Conservation (phyloP, 2,329 filamentous ascomycete species). For the Fusarium caatingaense region DNA sequence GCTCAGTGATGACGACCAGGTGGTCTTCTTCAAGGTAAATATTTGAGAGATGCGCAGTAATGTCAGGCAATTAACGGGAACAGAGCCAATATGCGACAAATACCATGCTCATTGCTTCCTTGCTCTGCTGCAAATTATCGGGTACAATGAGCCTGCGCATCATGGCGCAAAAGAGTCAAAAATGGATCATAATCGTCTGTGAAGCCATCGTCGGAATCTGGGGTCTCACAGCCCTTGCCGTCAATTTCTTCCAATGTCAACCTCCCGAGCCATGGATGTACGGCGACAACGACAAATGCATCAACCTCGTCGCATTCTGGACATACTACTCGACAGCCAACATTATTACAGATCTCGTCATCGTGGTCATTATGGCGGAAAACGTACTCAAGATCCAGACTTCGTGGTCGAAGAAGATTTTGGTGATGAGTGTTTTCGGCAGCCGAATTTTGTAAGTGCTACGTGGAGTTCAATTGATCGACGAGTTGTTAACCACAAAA, state of each 20-base stretch:
- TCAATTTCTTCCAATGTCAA: slow-evolving; percentile 46
- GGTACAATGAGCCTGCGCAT: slow-evolving; percentile 43
- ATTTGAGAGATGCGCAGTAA: no score
- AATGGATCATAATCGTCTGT: slow-evolving; percentile 32
- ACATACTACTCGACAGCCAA: slow-evolving; percentile 47
- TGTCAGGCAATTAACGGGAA: slow-evolving; percentile 2
- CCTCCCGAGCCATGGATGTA: slow-evolving; percentile 47
- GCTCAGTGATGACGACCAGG: slow-evolving; percentile 21
- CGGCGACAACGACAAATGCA: slow-evolving; percentile 35
- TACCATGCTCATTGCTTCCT: slow-evolving; percentile 41
- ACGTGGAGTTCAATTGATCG: background rate
- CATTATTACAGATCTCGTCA: slow-evolving; percentile 46
- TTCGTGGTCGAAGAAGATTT: slow-evolving; percentile 41
- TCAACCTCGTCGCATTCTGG: slow-evolving; percentile 41
- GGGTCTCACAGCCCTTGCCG: slow-evolving; percentile 42
- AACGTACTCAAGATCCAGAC: slow-evolving; percentile 48
- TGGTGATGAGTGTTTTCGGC: slow-evolving; percentile 48
- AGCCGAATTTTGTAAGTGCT: slow-evolving; percentile 47
- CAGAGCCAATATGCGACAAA: slow-evolving; percentile 47
- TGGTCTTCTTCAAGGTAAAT: slow-evolving; percentile 45
- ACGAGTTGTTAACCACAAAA: background rate
- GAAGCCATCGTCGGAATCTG: slow-evolving; percentile 39
- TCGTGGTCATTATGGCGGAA: slow-evolving; percentile 45
- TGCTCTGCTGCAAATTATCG: slow-evolving; percentile 45
- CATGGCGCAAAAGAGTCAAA: slow-evolving; percentile 42